Evolutionary conservation across 768 basidiomycete species (phyloP).

Genomic region (Terana coerulea): DNA sequence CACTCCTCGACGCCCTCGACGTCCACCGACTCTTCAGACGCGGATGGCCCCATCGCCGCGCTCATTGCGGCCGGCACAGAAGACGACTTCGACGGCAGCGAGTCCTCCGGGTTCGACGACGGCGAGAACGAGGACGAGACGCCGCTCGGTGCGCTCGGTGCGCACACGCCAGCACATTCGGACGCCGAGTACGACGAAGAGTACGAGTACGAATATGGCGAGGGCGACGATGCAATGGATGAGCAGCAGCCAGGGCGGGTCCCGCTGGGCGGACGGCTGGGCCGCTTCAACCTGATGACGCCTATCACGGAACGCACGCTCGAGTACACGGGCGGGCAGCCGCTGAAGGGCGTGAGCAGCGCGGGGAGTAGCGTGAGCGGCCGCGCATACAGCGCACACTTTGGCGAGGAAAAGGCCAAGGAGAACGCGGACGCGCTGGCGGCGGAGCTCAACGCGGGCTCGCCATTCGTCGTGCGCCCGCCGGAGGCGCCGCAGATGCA

Average conservation of each 20-base stretch:
- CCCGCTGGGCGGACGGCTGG: constrained; percentile 60
- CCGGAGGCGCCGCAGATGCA: too few species aligned
- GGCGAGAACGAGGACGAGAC: background rate
- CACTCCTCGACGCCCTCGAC: constrained; percentile 18
- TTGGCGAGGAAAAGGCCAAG: constrained; percentile 21
- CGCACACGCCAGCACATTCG: background rate
- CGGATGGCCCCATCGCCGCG: constrained; percentile 19
- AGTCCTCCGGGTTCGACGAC: background rate
- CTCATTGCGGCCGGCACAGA: background rate
- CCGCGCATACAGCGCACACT: background rate
- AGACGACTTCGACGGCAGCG: background rate
- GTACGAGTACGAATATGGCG: constrained; percentile 9
- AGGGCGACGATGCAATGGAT: constrained; percentile 24
- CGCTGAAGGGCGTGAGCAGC: background rate
- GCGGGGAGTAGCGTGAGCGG: background rate
- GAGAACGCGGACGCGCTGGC: constrained; percentile 51
- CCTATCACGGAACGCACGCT: constrained; percentile 94
- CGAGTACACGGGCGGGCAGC: constrained; percentile 73
- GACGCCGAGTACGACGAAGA: constrained; percentile 8
- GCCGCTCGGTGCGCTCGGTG: constrained; percentile 1
- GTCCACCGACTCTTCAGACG: constrained; percentile 23
- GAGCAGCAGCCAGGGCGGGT: constrained; percentile 39
- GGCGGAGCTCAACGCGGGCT: too few species aligned
- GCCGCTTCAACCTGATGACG: constrained; percentile 90
- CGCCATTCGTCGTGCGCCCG: too few species aligned